Base-by-base conservation (phyloP, 495 filamentous ascomycete species). In the Arthonia radiata region DNA sequence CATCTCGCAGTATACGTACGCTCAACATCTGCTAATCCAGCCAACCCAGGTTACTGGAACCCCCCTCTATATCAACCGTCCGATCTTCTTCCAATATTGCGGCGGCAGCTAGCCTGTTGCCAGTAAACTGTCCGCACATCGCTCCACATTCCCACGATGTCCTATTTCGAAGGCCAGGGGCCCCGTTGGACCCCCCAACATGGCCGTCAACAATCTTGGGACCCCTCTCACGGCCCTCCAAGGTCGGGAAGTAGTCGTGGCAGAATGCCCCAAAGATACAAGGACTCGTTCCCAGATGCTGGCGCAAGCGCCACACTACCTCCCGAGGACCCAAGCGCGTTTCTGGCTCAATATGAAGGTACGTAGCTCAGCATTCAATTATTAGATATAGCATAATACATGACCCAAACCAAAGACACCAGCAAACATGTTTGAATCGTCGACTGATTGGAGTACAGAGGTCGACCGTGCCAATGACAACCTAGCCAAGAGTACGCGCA, bases 401-500 rank as follows among this genome's bases (percentile, higher is more conserved):
- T 26, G 4, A 9, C 3, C 21, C 24, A 13, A 31, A 29, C 31
- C 12, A 24, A 28, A 12, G 17, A 14, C 28, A 25, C 4, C 15
- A 24, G 6, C n/a, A 22, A 16, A 19, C 33, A 32, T 35, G 37
- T 15, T 18, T 37, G n/a, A n/a, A n/a, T n/a, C n/a, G n/a, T n/a
- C n/a, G n/a, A n/a, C n/a, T n/a, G n/a, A n/a, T n/a, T n/a, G n/a
- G n/a, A n/a, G n/a, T n/a, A n/a, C 40, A 93, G 86, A 97, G 71
- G 76, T 97, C 41, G 83, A 94, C 29, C 72, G 86, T 37, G 86
- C 86, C 36, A 60, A 82, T 41, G 86, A 97, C 41, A 97, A 97
- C 47, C 64, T 97, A 28, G 60, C 76, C 39, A 91, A 92, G 59
- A 92, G 78, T 48, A 81, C 82, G 16, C 93, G 93, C 57, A 67